Base-by-base conservation (phyloP, 345 rosid species). In the Ceriops zippeliana region DNA sequence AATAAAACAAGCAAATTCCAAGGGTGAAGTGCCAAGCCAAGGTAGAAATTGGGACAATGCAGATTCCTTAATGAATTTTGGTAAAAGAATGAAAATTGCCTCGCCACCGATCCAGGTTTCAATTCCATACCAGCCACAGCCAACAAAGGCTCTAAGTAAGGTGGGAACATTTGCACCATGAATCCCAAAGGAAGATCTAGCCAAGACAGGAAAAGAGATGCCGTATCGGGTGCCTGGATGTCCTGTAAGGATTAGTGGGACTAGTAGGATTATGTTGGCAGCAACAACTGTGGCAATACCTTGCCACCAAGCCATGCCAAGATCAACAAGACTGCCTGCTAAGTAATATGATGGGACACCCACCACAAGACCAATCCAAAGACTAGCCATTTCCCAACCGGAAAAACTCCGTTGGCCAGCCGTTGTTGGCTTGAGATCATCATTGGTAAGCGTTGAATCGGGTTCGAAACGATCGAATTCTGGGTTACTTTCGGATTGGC, bases 261-360 rank as follows among this genome's bases (percentile, higher is more conserved):
- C 81, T 15, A 93, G 79, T 0, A 93, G 79, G 53, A 93, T 86
- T 8, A 85, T 7, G 63, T 93, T 93, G 67, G 98, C 98, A 3
- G 76, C 81, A 61, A 93, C 89, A 31, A 93, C 97, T 2, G 95
- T 91, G 20, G 89, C 89, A 57, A 93, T 86, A 7, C 96, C 98
- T 80, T 93, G 98, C 98, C 98, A 93, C 98, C 98, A 93, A 5
- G 98, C 87, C 98, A 93, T 93, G 47, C 98, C 98, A 7, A 93
- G 79, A 66, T 93, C 97, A 0, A 91, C 98, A 19, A 93, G 80
- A 79, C 91, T 86, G 0, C 96, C 98, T 0, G 98, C 98, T 7
- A 93, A 75, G 84, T 91, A 93, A 61, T 88, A 93, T 0, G 98
- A 61, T 24, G 98, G 98, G 17, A 93, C 97, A 30, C 98, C 98